Evolutionary conservation across 1,139 yeast genomes (phyloP).

Genomic region (Scheffersomyces cryptocercus): DNA sequence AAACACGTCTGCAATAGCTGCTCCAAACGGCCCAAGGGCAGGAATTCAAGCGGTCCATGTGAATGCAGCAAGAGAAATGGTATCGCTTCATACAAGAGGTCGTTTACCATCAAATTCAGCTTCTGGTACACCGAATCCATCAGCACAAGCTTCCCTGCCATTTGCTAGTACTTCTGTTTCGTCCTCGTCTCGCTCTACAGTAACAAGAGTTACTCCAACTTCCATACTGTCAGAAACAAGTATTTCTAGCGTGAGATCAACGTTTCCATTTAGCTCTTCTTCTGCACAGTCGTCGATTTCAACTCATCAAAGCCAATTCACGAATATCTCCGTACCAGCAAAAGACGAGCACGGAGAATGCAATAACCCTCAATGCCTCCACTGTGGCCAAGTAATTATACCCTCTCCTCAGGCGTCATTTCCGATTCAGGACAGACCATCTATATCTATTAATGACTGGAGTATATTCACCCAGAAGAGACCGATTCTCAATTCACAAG

Average conservation of each 20-base stretch:
- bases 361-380: slow-evolving; percentile 55
- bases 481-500: slow-evolving; percentile 75
- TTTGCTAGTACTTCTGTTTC: background rate
- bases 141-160: slow-evolving; percentile 6
- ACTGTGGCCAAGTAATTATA: slow-evolving; percentile 70
- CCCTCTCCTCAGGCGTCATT: slow-evolving; percentile 69
- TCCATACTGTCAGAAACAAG: slow-evolving; percentile 13
- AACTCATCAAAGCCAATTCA: background rate
- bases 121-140: background rate
- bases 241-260: background rate
- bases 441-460: slow-evolving; percentile 74
- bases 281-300: background rate
- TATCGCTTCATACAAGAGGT: slow-evolving; percentile 39
- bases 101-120: slow-evolving; percentile 25
- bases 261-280: background rate
- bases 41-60: slow-evolving; percentile 60
- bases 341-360: slow-evolving; percentile 35
- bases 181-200: slow-evolving; percentile 4
- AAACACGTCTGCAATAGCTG: background rate
- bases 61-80: slow-evolving; percentile 67
- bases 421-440: slow-evolving; percentile 65
- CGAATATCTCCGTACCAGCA: slow-evolving; percentile 32
- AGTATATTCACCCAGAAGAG: slow-evolving; percentile 67
- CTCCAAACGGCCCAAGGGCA: background rate
- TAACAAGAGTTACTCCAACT: slow-evolving; percentile 7